Evolutionary conservation across 2,329 filamentous ascomycete species (phyloP).

Genomic region (Ophiostoma pallidulum): DNA sequence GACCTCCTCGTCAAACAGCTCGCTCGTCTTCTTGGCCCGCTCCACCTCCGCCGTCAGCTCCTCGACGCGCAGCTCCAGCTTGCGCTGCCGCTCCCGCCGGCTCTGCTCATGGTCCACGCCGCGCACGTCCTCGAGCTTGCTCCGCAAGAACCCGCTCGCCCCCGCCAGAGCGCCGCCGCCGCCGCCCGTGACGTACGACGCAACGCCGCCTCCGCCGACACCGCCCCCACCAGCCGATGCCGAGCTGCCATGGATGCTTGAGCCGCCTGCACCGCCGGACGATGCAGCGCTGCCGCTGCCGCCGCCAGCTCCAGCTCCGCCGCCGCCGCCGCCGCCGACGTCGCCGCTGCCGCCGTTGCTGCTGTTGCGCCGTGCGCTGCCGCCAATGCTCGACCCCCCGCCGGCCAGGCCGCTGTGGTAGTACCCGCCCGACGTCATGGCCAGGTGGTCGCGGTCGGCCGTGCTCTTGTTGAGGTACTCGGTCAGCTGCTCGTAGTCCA

Average conservation of each 20-base stretch:
- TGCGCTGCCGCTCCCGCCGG: conserved; percentile 75
- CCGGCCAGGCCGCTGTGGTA: conserved; percentile 21
- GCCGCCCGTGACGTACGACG: conserved; percentile 11
- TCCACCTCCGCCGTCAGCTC: conserved; percentile 86
- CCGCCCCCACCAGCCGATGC: conserved; percentile 18
- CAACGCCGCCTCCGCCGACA: conserved; percentile 27
- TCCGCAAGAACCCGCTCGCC: conserved; percentile 76
- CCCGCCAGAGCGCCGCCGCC: conserved; percentile 46
- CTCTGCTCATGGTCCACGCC: conserved; percentile 94
- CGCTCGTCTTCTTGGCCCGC: conserved; percentile 71
- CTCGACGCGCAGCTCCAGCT: conserved; percentile 86
- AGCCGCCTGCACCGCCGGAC: background rate
- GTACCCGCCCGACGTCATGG: conserved; percentile 42
- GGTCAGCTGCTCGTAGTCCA: conserved; percentile 91
- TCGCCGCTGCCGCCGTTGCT: background rate
- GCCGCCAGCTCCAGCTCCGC: background rate
- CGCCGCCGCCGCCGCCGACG: background rate
- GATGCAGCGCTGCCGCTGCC: background rate
- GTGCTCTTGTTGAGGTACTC: conserved; percentile 92
- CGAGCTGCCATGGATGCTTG: background rate
- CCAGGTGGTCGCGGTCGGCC: conserved; percentile 71
- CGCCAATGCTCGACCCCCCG: background rate
- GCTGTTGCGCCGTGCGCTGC: conserved; percentile 12
- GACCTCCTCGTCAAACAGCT: conserved; percentile 94
- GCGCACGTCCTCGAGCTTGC: conserved; percentile 92